Evolutionary conservation across 305 asterid species (phyloP), one percentile per base, ranked within the genome.

Genomic region (Andrographis paniculata): DNA sequence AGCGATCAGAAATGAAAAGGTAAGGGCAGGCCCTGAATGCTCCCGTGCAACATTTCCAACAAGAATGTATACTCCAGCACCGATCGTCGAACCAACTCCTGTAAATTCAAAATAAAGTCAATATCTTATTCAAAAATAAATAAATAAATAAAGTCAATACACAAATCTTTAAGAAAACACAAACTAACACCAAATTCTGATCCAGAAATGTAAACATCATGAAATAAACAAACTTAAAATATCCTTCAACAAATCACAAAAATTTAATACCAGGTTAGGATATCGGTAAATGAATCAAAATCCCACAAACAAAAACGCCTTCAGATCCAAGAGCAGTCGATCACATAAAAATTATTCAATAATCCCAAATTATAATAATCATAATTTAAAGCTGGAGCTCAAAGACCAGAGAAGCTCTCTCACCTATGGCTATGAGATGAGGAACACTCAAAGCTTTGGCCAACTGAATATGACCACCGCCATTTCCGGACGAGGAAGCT

Each of bases 1-100:
- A 52, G 95, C 98, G 58, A 89, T 78, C 48, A 89, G 71, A 55
- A 89, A 89, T 1, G 98, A 89, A 65, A 89, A 66, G 6, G 87
- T 73, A 45, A 89, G 95, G 46, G 95, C 91, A 2, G 98, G 95
- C 9, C 98, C 95, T 5, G 98, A 74, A 74, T 82, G 98, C 73
- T 89, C 94, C 62, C 95, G 79, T 10, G 98, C 94, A 50, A 89
- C 97, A 45, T 95, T 82, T n/a, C 94, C 97, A 51, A 89, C 95
- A 35, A 89, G 91, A 60, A 89, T 89, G 48, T 89, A 89, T 9
- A 89, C 97, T 45, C 97, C 97, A 18, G 97, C 88, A 17, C 98
- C 98, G 16, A 89, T 82, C 14, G 98, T 82, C 5, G 98, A 72
- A 39, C 98, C 98, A 62, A 89, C 91, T 40, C 95, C 98, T 89